Percentiles rank a stretch among this genome's conserved stretches.
phyloP scores from a whole-genome alignment of 805 yeast species.

The Starmerella potacharoeniae region DNA sequence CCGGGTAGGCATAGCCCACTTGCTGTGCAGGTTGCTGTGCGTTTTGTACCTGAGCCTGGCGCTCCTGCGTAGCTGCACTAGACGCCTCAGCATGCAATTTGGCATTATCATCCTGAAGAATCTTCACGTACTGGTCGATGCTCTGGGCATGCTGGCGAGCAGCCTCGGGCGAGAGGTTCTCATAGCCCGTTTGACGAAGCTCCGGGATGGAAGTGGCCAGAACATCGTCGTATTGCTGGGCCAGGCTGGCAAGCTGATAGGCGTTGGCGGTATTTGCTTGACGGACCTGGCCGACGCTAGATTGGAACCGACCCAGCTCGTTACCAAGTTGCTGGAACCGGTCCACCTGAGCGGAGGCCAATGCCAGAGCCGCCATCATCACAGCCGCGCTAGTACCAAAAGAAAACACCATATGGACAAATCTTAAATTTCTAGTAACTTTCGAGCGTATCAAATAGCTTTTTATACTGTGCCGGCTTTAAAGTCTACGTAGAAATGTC shows the following conservation, averaged over 20 bases:
- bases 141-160: slow-evolving; percentile 17
- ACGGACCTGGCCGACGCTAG: slow-evolving; percentile 50
- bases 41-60: background rate
- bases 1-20: background rate
- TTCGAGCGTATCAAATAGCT: background rate
- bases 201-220: slow-evolving; percentile 12
- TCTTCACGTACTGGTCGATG: slow-evolving; percentile 13
- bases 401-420: background rate
- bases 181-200: slow-evolving; percentile 15
- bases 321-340: slow-evolving; percentile 40
- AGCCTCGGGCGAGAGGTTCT: slow-evolving; percentile 16
- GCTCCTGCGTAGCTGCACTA: slow-evolving; percentile 5
- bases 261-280: slow-evolving; percentile 9
- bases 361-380: background rate
- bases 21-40: background rate
- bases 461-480: background rate
- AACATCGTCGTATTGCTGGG: slow-evolving; percentile 13
- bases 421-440: background rate
- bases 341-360: slow-evolving; percentile 14
- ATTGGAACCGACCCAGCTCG: slow-evolving; percentile 61
- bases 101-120: slow-evolving; percentile 11
- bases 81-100: slow-evolving; percentile 8
- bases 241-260: slow-evolving; percentile 6
- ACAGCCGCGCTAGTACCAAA: background rate
- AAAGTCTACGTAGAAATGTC: background rate